Base-by-base conservation (phyloP, 2,329 filamentous ascomycete genomes). In the Fusarium irregulare region DNA sequence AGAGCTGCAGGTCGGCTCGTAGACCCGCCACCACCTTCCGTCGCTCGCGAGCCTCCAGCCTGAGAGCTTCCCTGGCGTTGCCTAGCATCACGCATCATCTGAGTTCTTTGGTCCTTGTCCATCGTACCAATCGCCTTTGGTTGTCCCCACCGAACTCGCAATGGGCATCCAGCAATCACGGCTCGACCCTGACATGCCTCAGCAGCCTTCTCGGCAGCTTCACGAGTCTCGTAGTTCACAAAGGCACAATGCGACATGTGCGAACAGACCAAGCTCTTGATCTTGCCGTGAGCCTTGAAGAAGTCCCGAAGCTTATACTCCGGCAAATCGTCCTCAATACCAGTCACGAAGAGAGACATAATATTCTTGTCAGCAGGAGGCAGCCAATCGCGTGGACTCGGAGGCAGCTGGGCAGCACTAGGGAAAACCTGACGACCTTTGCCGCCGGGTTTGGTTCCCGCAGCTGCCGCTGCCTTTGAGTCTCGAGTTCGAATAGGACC, bases 201-300 rank as follows among this genome's bases (percentile, higher is more conserved):
- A 0, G 96, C 93, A 0, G 97, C 97, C 62, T 87, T 90, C 81
- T 99, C 96, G 0, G 97, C 96, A 2, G 88, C 91, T 66, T 93
- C 89, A 60, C 96, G 88, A 5, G 91, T 93, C 73, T 94, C 90
- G 78, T 93, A 99, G 82, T 99, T 99, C 81, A 99, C 86, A 77
- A 98, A 99, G 2, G 96, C 96, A 79, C 94, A 98, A 77, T 98
- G 96, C 18, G 95, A 95, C 83, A 97, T 94, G 82, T 99, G 96
- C 9, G 94, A 98, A 80, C 96, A 98, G 40, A 99, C 91, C 18
- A 99, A 83, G 27, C 94, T 98, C 75, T 96, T 93, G 64, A 99
- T 91, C 76, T 95, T 93, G 68, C 96, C 96, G 75, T 94, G 94
- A 20, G 88, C 88, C 65, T 93, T 89, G 83, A 99, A 99, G 80